Base-by-base conservation (phyloP, 768 basidiomycete species). In the Agrocybe pediades region DNA sequence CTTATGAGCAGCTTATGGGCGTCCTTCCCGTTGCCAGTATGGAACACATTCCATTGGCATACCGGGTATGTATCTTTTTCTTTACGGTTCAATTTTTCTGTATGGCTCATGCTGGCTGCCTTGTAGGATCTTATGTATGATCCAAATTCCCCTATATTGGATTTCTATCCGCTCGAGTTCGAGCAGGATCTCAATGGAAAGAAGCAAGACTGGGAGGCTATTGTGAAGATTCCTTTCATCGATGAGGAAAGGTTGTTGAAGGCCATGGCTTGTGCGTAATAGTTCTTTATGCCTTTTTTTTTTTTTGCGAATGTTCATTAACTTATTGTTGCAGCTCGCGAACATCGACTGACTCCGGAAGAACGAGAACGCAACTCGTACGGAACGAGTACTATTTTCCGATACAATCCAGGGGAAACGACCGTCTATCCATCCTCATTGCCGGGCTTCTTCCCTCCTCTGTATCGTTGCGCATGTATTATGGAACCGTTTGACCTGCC, bases 201-300 rank as follows among this genome's bases (percentile, higher is more conserved):
- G 81, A 98, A 95, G 68, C 87, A 90, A 61, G 96, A 98, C 21
- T 99, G 97, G 97, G 97, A 99, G 69, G 96, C 97, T 0, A 84
- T 98, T 46, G 94, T 99, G 49, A 98, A 98, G 74, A 98, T 99
- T 60, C 97, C 97, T 0, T 99, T 99, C 70, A 98, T 99, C 55
- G 87, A 97, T 42, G 85, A 95, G 68, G 61, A 72, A 9, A 78
- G 92, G 47, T 68, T 99, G 19, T 72, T 97, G 26, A 75, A 75
- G 26, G 91, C 95, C 2, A 98, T 99, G 96, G 72, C 76, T 26
- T 71, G 92, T 92, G 67, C 62, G 86, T 58, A 9, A 39, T 29
- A n/a, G 45, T 29, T 43, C 30, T 48, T 25, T 33, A 25, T 9
- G 13, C 11, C 17, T 29, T n/a, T 13, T 6, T 9, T 20, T 33